A percentile compares a stretch with the other conserved stretches of the same genome.
Evolutionary conservation across 352 stramenopile species (phyloP).

Genomic region (Elongisporangium anandrum): DNA sequence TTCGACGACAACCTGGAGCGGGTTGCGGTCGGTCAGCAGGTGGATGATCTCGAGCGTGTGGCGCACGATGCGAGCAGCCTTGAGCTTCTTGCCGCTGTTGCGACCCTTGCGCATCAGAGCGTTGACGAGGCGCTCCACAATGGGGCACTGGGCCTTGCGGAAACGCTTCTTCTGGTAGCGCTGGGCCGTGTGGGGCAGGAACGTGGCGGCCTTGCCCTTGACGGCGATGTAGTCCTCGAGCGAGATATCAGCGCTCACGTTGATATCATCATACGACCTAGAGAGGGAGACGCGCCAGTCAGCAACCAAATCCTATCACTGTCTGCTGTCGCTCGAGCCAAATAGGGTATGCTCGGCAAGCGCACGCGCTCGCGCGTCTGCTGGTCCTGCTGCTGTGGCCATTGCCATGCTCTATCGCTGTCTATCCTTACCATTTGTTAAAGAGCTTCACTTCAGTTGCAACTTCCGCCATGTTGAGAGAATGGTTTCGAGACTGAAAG

Average conservation of each 20-base stretch:
- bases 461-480: constrained; percentile 91
- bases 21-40: constrained; percentile 99
- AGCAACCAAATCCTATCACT: constrained; percentile 14
- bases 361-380: not conserved
- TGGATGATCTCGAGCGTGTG: constrained; percentile 99
- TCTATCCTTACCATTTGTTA: constrained; percentile 91
- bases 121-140: constrained; percentile 97
- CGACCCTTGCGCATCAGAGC: constrained; percentile 98
- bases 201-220: constrained; percentile 97
- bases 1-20: constrained; percentile 95
- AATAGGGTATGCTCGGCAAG: not conserved
- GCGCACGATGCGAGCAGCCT: constrained; percentile 98
- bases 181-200: constrained; percentile 98
- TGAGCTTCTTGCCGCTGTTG: constrained; percentile 99
- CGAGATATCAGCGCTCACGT: constrained; percentile 96
- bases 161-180: constrained; percentile 99
- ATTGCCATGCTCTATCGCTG: not conserved
- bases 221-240: constrained; percentile 99
- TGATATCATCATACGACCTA: constrained; percentile 98
- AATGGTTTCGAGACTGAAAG: constrained; percentile 83
- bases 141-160: constrained; percentile 99
- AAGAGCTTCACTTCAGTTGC: constrained; percentile 94
- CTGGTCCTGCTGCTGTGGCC: not conserved
- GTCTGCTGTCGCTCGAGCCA: constrained; percentile 1
- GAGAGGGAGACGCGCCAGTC: constrained; percentile 9